These are phyloP conservation scores for Perkinsus olseni DNA, from an alignment of 169 alveolate genomes.

Conservation along the genomic window DNA sequence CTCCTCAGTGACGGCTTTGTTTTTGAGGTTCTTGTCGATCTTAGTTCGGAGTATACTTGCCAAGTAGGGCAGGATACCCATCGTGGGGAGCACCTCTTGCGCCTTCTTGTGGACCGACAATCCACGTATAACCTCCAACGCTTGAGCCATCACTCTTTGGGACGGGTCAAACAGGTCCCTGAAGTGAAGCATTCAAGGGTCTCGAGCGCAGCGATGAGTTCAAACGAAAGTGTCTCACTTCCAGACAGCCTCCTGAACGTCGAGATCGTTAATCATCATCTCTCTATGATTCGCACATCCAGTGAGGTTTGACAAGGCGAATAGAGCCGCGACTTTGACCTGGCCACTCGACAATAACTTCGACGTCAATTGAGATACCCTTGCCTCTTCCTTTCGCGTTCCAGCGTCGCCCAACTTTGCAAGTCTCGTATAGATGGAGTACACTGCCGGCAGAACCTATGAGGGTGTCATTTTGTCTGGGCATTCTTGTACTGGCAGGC, in stretches of 20 bases:
- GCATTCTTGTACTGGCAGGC: background rate
- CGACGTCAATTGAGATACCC: background rate
- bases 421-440: background rate
- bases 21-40: background rate
- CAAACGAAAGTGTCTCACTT: background rate
- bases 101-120: constrained; percentile 21
- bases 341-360: background rate
- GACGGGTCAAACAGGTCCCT: background rate
- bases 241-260: constrained; percentile 6
- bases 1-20: background rate
- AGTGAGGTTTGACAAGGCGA: constrained; percentile 26
- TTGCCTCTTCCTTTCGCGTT: background rate
- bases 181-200: too few species aligned
- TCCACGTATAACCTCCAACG: constrained; percentile 15
- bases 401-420: background rate
- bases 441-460: background rate
- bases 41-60: background rate
- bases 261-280: constrained; percentile 23
- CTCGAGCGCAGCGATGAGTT: background rate
- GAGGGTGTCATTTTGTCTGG: background rate
- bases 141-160: background rate
- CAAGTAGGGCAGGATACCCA: constrained; percentile 23
- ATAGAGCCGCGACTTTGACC: constrained; percentile 11
- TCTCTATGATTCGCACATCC: constrained; percentile 30
- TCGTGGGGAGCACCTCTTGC: constrained; percentile 10